Evolutionary conservation across 1,139 yeast genomes (phyloP).

Genomic region (Nakaseomyces sp.): DNA sequence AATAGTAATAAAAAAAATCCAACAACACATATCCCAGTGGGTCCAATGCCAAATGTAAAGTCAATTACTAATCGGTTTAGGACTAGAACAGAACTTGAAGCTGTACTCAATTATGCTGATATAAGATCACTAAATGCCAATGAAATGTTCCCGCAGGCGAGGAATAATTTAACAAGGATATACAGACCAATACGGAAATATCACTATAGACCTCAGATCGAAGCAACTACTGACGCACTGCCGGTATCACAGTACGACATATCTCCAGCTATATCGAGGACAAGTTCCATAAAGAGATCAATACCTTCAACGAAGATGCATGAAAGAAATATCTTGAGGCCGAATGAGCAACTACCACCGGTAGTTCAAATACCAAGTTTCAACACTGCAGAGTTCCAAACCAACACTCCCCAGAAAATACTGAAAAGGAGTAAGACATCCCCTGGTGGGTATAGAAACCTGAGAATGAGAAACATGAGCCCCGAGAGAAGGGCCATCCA

Average conservation of each 20-base stretch:
- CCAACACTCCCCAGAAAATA: not conserved
- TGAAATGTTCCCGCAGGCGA: conserved; percentile 2
- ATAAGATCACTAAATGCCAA: not conserved
- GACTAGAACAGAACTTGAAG: conserved; percentile 4
- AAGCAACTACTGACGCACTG: not conserved
- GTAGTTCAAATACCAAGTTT: not conserved
- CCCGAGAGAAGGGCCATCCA: conserved; percentile 1
- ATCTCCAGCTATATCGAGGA: not conserved
- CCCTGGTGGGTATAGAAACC: conserved; percentile 5
- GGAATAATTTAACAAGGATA: not conserved
- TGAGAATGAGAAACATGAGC: not conserved
- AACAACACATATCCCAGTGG: not conserved
- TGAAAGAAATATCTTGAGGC: not conserved
- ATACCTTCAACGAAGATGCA: not conserved
- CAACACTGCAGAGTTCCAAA: not conserved
- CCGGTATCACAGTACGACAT: not conserved
- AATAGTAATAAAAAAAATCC: conserved; percentile 4
- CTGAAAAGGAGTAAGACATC: conserved; percentile 5
- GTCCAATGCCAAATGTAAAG: not conserved
- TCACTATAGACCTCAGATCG: not conserved
- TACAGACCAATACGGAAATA: not conserved
- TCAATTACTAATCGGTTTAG: not conserved
- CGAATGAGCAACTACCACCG: not conserved
- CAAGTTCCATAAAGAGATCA: not conserved
- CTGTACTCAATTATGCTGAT: conserved; percentile 5